Evolutionary conservation across 768 basidiomycete species (phyloP).

Genomic region (Tricholoma flavovirens): DNA sequence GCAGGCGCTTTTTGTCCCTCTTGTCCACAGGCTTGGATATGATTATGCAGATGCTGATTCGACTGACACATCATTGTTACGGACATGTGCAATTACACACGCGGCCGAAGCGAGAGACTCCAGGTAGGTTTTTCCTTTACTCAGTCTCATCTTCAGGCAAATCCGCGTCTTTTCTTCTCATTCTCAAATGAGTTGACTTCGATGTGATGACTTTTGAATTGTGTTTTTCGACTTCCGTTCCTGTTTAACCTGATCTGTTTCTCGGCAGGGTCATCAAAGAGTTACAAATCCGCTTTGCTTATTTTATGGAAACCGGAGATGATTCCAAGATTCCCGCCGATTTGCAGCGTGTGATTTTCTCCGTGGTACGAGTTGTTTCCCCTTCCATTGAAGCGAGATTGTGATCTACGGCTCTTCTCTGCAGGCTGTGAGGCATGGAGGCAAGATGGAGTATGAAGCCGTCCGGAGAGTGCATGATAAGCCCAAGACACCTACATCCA

Average conservation of each 20-base stretch:
- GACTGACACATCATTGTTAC: constrained; percentile 61
- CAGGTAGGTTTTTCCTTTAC: constrained; percentile 15
- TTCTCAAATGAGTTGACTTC: background rate
- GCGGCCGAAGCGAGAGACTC: constrained; percentile 29
- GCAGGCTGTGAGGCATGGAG: constrained; percentile 71
- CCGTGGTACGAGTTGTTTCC: constrained; percentile 35
- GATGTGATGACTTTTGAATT: background rate
- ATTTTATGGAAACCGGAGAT: constrained; percentile 67
- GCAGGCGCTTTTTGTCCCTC: constrained; percentile 63
- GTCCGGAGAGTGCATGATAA: constrained; percentile 64
- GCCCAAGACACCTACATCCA: constrained; percentile 67
- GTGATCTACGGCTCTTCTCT: constrained; percentile 2
- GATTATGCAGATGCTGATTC: constrained; percentile 64
- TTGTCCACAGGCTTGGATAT: constrained; percentile 76
- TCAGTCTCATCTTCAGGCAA: background rate
- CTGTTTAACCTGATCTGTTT: background rate
- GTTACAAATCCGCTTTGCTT: constrained; percentile 62
- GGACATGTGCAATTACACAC: constrained; percentile 64
- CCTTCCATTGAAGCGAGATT: background rate
- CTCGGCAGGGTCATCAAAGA: constrained; percentile 64
- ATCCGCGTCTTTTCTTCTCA: background rate
- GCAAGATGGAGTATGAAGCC: constrained; percentile 67
- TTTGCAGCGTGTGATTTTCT: constrained; percentile 53
- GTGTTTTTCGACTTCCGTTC: background rate
- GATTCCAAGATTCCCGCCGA: constrained; percentile 78